phyloP scores from a whole-genome alignment of 805 yeast species.

The Saccharomycopsis selenospora region DNA sequence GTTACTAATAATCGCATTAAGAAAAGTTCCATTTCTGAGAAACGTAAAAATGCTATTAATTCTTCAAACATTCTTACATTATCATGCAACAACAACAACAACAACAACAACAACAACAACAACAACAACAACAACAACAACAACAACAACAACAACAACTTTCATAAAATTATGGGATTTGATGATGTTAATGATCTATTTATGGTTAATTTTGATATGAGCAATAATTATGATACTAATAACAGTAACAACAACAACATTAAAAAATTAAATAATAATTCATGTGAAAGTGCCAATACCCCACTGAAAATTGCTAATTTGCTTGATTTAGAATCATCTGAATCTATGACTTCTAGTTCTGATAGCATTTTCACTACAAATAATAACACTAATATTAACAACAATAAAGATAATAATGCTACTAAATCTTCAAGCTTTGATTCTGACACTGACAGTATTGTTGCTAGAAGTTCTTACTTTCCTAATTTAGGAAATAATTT shows the following conservation, averaged over 20 bases:
- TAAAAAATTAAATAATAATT: neutral
- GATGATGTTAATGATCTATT: neutral
- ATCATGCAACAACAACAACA: neutral
- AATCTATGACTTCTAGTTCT: constrained; percentile 4
- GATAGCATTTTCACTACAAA: constrained; percentile 5
- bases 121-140: neutral
- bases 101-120: neutral
- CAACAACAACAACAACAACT: neutral
- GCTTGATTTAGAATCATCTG: neutral
- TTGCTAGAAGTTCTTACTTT: neutral
- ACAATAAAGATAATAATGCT: neutral
- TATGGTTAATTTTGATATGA: neutral
- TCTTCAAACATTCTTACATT: too few relatives aligned
- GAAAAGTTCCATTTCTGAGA: neutral
- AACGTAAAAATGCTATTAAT: neutral
- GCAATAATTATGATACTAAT: too few relatives aligned
- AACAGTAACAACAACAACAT: neutral
- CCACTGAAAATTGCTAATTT: neutral
- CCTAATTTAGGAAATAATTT: neutral
- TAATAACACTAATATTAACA: neutral
- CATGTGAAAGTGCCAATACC: neutral
- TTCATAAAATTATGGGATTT: neutral
- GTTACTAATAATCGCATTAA: neutral
- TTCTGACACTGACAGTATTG: neutral
- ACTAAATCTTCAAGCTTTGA: neutral